Base-by-base conservation (phyloP, 73 alveolate genomes). In the Paramecium caudatum region DNA sequence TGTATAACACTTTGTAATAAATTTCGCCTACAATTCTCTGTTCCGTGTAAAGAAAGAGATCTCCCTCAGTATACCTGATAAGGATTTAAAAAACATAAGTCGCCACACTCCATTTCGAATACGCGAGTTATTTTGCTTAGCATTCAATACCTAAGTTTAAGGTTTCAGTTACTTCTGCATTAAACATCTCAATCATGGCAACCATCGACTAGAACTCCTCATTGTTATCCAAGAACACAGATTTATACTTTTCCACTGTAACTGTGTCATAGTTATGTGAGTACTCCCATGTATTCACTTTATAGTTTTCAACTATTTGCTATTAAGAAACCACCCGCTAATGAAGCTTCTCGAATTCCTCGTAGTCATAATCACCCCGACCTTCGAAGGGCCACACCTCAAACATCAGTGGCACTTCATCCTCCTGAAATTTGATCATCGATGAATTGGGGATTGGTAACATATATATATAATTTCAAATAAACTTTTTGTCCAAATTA, bases 101-200 rank as follows among this genome's bases (percentile, higher is more conserved):
- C 88, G 36, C 88, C 88, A 74, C 43, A 37, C 32, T 23, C 88
- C 88, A 74, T 74, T 74, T 34, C 88, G 43, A 15, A 74, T 45
- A 39, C 46, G 36, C n/a, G 30, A 41, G 19, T 74, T 39, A 34
- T 68, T 74, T 45, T 17, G 9, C 69, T 43, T 17, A 1, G 88
- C 62, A 74, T 74, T 45, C 19, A 19, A 9, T 10, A 74, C 68
- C 88, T 74, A 30, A 41, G 16, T 32, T 19, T 41, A 45, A 21
- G 23, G 32, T 21, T 4, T 19, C 45, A 19, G 47, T 74, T 39
- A 74, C 88, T 45, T 74, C 88, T 41, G 62, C 68, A 45, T 74
- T 74, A 45, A 74, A 74, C 88, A 74, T 74, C 12, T 37, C 68
- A 1, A 74, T 41, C 88, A 74, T 74, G 3, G 62, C 8, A 39